phyloP scores from a whole-genome alignment of 2,329 filamentous ascomycete genomes.

The Eurotiales sp. region DNA sequence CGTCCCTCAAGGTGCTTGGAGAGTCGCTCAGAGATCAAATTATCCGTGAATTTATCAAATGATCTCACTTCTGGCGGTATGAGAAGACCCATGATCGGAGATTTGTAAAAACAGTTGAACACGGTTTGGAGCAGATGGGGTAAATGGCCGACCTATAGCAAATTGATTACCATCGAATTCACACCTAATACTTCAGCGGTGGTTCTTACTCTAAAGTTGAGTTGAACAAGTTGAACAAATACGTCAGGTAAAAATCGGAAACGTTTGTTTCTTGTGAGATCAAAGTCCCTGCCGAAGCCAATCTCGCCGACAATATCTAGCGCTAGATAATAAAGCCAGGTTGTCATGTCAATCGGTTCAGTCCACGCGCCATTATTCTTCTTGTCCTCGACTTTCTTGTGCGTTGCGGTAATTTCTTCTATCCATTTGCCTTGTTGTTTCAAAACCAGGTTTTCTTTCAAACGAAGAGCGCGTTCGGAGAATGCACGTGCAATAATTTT shows the following conservation, averaged over 20 bases:
- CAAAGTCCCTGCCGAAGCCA: neutral
- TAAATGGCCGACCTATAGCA: neutral
- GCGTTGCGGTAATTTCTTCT: neutral
- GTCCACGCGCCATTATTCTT: neutral
- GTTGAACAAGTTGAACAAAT: neutral
- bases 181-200: too few species aligned
- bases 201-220: neutral
- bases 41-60: neutral
- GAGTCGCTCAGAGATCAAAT: neutral
- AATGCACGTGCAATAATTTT: neutral
- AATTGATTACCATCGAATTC: too few species aligned
- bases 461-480: neutral
- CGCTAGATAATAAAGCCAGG: constrained; percentile 15
- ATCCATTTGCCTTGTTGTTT: neutral
- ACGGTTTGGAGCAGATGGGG: neutral
- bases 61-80: neutral
- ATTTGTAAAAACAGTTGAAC: neutral
- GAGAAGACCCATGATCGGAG: neutral
- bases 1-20: neutral
- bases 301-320: neutral
- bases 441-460: neutral
- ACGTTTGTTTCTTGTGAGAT: neutral
- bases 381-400: neutral
- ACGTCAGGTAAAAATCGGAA: neutral
- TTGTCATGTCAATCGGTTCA: neutral